These are phyloP conservation scores for Coemansia sp. DNA, from an alignment of 192 early-diverging fungal species.

Conservation along the genomic window DNA sequence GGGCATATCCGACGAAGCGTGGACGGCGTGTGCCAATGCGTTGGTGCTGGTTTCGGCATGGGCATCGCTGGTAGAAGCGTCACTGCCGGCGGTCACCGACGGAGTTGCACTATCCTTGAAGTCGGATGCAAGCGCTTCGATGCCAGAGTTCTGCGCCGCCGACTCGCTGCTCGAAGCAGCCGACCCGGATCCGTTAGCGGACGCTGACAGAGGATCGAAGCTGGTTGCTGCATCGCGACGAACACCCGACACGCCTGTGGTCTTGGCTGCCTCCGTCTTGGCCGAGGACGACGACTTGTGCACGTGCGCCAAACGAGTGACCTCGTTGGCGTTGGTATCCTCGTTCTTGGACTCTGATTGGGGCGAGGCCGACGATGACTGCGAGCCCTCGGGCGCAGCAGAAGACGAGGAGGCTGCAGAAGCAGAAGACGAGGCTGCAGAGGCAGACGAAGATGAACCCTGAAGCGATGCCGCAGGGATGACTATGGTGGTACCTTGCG, in stretches of 20 bases:
- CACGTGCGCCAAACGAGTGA: slow-evolving; percentile 26
- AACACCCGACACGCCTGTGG: slow-evolving; percentile 25
- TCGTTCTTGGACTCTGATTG: slow-evolving; percentile 18
- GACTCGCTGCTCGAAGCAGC: slow-evolving; percentile 1
- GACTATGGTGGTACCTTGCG: slow-evolving; percentile 37
- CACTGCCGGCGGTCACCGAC: slow-evolving; percentile 29
- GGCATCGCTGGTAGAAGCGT: neutral
- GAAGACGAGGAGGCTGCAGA: slow-evolving; percentile 6
- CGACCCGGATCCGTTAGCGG: slow-evolving; percentile 10
- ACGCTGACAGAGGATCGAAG: slow-evolving; percentile 20
- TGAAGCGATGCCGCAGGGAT: slow-evolving; percentile 34
- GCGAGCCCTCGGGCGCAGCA: neutral
- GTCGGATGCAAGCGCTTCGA: slow-evolving; percentile 5
- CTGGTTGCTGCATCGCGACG: slow-evolving; percentile 30
- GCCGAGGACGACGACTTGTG: slow-evolving; percentile 23
- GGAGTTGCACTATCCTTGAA: slow-evolving; percentile 21
- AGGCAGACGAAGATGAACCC: slow-evolving; percentile 7
- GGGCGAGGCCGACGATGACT: slow-evolving; percentile 10
- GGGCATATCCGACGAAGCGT: slow-evolving; percentile 1
- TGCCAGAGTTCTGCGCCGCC: neutral
- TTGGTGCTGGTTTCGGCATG: slow-evolving; percentile 15
- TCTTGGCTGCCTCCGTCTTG: slow-evolving; percentile 10
- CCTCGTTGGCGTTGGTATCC: slow-evolving; percentile 38
- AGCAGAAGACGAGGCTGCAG: slow-evolving; percentile 7
- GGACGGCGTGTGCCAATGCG: neutral